A percentile compares a stretch with the other conserved stretches of the same genome.
Conservation (phyloP, 2,329 filamentous ascomycete species). For the Fusarium piperis region DNA sequence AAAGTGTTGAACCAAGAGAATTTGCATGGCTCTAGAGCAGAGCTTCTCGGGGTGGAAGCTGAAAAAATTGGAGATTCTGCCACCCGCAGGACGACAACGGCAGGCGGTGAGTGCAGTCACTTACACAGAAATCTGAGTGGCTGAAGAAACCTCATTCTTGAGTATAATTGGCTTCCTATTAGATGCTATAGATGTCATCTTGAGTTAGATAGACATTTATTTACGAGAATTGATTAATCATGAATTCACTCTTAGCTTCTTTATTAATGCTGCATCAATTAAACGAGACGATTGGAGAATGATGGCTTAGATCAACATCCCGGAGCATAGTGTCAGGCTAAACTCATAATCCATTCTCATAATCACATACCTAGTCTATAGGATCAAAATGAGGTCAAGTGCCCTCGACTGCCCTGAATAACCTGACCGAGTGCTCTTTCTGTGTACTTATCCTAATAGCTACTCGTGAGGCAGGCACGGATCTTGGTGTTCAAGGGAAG, state of each 20-base stretch:
- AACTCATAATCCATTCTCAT: not conserved
- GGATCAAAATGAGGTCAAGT: not conserved
- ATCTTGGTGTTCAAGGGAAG: not conserved
- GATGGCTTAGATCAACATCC: not conserved
- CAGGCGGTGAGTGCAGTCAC: not conserved
- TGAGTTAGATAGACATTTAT: not conserved
- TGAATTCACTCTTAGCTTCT: not conserved
- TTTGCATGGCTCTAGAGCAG: slow-evolving; percentile 20
- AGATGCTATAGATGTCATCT: not conserved
- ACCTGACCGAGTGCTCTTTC: not conserved
- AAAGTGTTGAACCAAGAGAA: slow-evolving; percentile 24
- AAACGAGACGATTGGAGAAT: not conserved
- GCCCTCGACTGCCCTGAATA: not conserved
- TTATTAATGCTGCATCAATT: not conserved
- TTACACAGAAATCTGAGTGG: not conserved
- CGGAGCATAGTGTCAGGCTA: not conserved
- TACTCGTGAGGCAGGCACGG: not conserved
- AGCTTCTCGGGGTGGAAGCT: slow-evolving; percentile 5
- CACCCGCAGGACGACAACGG: not conserved
- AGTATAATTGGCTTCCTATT: not conserved
- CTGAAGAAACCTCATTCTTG: not conserved
- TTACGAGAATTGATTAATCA: not conserved
- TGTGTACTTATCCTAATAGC: not conserved
- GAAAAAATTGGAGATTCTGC: not conserved
- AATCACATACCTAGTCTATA: not conserved